Percentiles rank a stretch among this genome's conserved stretches.
phyloP scores from a whole-genome alignment of 2,329 filamentous ascomycete genomes.

The Coleophoma crateriformis region DNA sequence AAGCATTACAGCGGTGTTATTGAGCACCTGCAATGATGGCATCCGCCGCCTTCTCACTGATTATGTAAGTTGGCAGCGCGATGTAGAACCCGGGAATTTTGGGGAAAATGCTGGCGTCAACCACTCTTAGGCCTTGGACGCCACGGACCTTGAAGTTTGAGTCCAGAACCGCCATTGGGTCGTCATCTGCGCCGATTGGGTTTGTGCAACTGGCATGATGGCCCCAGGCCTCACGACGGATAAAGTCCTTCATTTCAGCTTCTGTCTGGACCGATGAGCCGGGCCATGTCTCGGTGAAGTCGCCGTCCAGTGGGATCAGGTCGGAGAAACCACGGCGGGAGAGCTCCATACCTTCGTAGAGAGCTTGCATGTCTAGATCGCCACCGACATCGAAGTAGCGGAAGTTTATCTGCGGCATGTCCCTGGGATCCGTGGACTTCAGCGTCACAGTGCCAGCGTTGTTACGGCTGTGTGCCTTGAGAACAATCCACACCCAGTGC shows the following conservation, averaged over 20 bases:
- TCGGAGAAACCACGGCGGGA: conserved; percentile 29
- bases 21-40: conserved; percentile 1
- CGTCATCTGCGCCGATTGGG: conserved; percentile 38
- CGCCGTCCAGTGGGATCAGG: conserved; percentile 33
- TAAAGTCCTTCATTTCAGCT: conserved; percentile 38
- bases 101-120: conserved; percentile 54
- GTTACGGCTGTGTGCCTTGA: conserved; percentile 62
- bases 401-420: conserved; percentile 57
- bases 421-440: conserved; percentile 54
- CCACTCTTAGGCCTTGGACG: conserved; percentile 48
- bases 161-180: conserved; percentile 44
- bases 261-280: conserved; percentile 33
- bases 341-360: conserved; percentile 11
- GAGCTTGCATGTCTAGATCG: conserved; percentile 12
- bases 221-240: conserved; percentile 45
- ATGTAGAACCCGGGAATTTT: conserved; percentile 45
- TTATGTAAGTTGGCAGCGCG: conserved; percentile 45
- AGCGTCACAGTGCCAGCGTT: conserved; percentile 56
- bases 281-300: conserved; percentile 36
- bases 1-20: too few relatives aligned
- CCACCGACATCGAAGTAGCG: conserved; percentile 49
- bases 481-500: conserved; percentile 32
- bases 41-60: conserved; percentile 49
- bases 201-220: conserved; percentile 52
- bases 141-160: conserved; percentile 49